Evolutionary conservation across 192 early-diverging fungal species (phyloP), one percentile per base, ranked within the genome.

Genomic region (Mortierella alpina): DNA sequence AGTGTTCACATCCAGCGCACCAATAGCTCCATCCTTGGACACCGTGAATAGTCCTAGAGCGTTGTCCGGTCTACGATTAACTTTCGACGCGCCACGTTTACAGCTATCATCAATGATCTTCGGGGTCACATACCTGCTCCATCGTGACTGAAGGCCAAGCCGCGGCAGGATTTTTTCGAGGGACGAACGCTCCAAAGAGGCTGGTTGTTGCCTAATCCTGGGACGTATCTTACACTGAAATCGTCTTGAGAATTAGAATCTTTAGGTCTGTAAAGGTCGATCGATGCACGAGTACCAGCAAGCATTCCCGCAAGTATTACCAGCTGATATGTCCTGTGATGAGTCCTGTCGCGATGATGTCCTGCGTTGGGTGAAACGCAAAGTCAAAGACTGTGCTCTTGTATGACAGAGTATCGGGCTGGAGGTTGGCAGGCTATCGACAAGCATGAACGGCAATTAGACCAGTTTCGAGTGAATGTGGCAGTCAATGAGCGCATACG

Each of bases 151-250:
- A 97, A 99, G 40, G 85, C 90, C 2, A 99, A 73, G 7, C 93
- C 92, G 42, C 97, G 87, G 68, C 94, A 95, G 6, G 96, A 95
- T 75, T 96, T 94, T 83, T 90, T 95, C 76, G 96, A 94, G 1
- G 86, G 87, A 10, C 87, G 84, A 18, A 85, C 63, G 22, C 66
- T 73, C 83, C 90, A 94, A 9, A 89, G 70, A 5, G 74, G 65
- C 53, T 84, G 68, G 52, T 84, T 87, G 47, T 81, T 80, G 13
- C 57, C 66, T n/a, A 44, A 14, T 23, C 77, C 72, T 6, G 63
- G 66, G 15, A 48, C 23, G 46, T 84, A 84, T 55, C 68, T 73
- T 39, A 76, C 72, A 64, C 83, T 84, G 65, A 59, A 48, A 64
- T 59, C 15, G 62, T 50, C 4, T 11, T 18, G 10, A 46, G 45